These are phyloP conservation scores for Phytophthora podocarpi DNA, from an alignment of 352 stramenopile species.

Conservation along the genomic window DNA sequence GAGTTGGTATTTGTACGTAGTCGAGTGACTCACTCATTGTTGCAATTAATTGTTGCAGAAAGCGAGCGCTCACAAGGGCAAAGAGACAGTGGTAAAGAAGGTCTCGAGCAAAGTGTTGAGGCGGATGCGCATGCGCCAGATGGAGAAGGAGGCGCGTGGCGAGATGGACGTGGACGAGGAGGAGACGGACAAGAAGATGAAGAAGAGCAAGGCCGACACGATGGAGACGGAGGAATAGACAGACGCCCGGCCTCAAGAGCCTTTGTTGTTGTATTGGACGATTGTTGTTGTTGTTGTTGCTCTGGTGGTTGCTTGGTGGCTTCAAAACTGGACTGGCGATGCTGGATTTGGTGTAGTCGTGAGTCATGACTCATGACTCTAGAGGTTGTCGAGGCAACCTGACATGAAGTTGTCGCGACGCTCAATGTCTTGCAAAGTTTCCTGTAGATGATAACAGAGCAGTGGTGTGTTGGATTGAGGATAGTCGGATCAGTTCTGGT, in stretches of 20 bases:
- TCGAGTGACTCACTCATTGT: too few relatives aligned
- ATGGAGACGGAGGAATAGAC: conserved; percentile 67
- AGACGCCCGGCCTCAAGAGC: too few relatives aligned
- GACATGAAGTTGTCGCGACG: conserved; percentile 68
- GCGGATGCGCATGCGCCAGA: conserved; percentile 62
- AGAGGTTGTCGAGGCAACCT: conserved; percentile 70
- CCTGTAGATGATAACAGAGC: conserved; percentile 29
- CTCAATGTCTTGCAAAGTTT: conserved; percentile 75
- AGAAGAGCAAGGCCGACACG: conserved; percentile 39
- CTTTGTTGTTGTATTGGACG: too few relatives aligned
- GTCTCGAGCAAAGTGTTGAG: conserved; percentile 75
- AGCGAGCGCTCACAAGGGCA: conserved; percentile 50
- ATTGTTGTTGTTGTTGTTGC: conserved; percentile 1
- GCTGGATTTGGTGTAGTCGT: too few relatives aligned
- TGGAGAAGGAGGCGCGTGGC: conserved; percentile 59
- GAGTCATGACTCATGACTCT: too few relatives aligned
- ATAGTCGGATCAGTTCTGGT: neutral
- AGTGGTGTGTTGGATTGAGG: neutral
- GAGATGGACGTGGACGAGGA: conserved; percentile 47
- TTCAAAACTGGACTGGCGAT: conserved; percentile 18
- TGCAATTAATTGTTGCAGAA: conserved; percentile 32
- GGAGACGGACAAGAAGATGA: conserved; percentile 27
- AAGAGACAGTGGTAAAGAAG: conserved; percentile 73
- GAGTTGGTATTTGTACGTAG: neutral
- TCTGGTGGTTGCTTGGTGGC: too few relatives aligned